phyloP scores from a whole-genome alignment of 2,329 filamentous ascomycete species.

The Stachybotrys chlorohalonatus region DNA sequence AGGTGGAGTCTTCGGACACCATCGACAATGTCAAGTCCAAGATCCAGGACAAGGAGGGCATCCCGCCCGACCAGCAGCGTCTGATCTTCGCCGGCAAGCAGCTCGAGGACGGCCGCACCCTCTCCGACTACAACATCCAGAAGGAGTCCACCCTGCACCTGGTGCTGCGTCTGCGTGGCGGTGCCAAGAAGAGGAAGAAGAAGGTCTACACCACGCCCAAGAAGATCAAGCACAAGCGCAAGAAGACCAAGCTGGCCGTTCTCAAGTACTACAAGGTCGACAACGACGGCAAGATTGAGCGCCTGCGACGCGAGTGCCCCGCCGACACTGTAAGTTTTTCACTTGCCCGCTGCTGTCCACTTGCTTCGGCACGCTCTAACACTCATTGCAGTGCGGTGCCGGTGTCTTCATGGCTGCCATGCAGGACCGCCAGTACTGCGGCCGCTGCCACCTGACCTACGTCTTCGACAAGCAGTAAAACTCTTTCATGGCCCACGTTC shows the following conservation, averaged over 20 bases:
- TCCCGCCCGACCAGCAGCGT: slow-evolving; percentile 97
- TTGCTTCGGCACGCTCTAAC: slow-evolving; percentile 19
- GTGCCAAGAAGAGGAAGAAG: slow-evolving; percentile 99
- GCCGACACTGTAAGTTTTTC: slow-evolving; percentile 63
- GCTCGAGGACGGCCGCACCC: slow-evolving; percentile 97
- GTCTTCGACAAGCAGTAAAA: slow-evolving; percentile 60
- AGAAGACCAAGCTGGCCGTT: slow-evolving; percentile 99
- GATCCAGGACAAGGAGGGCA: slow-evolving; percentile 98
- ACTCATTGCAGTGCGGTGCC: slow-evolving; percentile 70
- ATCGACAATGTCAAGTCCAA: slow-evolving; percentile 99
- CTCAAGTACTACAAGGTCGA: slow-evolving; percentile 99
- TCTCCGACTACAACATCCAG: slow-evolving; percentile 99
- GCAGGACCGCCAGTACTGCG: slow-evolving; percentile 98
- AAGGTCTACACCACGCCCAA: slow-evolving; percentile 99
- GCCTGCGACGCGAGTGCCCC: slow-evolving; percentile 95
- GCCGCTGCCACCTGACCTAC: slow-evolving; percentile 64
- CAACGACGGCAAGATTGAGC: slow-evolving; percentile 99
- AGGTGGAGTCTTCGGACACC: slow-evolving; percentile 99
- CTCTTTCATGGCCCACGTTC: slow-evolving; percentile 12
- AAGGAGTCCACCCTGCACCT: slow-evolving; percentile 99
- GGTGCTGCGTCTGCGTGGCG: slow-evolving; percentile 95
- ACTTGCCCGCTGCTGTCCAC: background rate
- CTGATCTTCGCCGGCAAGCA: slow-evolving; percentile 99
- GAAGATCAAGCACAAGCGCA: slow-evolving; percentile 99
- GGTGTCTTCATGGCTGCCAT: slow-evolving; percentile 99